These are phyloP conservation scores for Cordyceps cicadae DNA, from an alignment of 2,329 filamentous ascomycete species.

Conservation along the genomic window DNA sequence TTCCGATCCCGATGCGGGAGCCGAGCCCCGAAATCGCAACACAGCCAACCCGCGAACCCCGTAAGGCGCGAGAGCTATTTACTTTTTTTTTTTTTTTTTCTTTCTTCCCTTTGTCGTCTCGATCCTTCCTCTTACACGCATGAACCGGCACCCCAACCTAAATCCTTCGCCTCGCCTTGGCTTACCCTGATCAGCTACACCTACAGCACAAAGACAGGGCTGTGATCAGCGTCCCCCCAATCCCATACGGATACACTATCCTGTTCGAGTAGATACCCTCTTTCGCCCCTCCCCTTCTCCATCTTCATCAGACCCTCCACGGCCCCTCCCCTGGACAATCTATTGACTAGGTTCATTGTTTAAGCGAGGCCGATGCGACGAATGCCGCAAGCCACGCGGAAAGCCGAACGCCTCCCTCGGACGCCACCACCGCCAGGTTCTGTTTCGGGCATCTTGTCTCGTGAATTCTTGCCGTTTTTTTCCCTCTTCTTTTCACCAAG, in stretches of 20 bases:
- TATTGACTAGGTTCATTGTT: neutral
- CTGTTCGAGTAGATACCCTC: neutral
- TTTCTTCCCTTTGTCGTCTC: too few relatives aligned
- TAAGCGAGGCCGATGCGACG: neutral
- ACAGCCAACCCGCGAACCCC: neutral
- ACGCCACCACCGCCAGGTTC: neutral
- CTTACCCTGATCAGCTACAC: neutral
- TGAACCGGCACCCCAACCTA: neutral
- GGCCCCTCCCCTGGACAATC: neutral
- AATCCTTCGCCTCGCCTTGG: neutral
- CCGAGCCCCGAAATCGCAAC: neutral
- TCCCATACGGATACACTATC: neutral
- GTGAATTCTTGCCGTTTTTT: neutral
- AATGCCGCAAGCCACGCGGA: conserved; percentile 9
- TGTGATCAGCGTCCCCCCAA: neutral
- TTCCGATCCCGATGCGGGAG: conserved; percentile 1
- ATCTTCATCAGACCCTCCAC: neutral
- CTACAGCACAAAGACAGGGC: neutral
- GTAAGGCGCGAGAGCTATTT: neutral
- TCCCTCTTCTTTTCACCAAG: neutral
- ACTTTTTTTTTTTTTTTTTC: neutral
- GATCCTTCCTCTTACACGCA: neutral
- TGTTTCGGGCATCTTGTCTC: neutral
- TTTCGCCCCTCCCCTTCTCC: neutral
- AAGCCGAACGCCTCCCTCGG: conserved; percentile 2